phyloP scores from a whole-genome alignment of 495 filamentous ascomycete genomes.

The Hypoxylon perforatum region DNA sequence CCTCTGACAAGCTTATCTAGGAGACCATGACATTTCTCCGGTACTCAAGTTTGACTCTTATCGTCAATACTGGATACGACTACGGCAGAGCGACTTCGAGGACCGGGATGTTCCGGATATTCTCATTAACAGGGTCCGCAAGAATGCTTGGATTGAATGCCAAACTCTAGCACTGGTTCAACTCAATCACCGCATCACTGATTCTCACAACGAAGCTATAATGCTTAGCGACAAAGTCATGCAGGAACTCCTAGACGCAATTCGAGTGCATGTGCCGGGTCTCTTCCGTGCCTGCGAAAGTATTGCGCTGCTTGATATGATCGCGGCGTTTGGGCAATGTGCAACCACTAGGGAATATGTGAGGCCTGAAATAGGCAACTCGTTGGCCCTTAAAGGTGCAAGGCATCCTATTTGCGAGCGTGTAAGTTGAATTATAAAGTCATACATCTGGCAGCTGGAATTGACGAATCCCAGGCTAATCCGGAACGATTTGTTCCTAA shows the following conservation, averaged over 20 bases:
- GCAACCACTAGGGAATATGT: slow-evolving; percentile 83
- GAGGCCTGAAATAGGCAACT: slow-evolving; percentile 78
- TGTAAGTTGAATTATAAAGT: slow-evolving; percentile 54
- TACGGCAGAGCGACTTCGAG: slow-evolving; percentile 72
- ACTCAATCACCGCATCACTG: slow-evolving; percentile 75
- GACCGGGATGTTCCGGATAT: slow-evolving; percentile 70
- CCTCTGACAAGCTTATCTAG: slow-evolving; percentile 45
- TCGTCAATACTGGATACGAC: slow-evolving; percentile 83
- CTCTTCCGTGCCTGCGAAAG: slow-evolving; percentile 85
- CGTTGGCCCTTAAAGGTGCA: slow-evolving; percentile 80
- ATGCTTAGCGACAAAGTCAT: slow-evolving; percentile 79
- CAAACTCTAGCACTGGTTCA: slow-evolving; percentile 87
- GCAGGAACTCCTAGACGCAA: slow-evolving; percentile 72
- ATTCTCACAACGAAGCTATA: slow-evolving; percentile 84
- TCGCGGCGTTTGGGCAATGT: slow-evolving; percentile 82
- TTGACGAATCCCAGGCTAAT: slow-evolving; percentile 39
- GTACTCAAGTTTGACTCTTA: slow-evolving; percentile 80
- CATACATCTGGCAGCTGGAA: neutral
- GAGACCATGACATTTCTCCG: slow-evolving; percentile 66
- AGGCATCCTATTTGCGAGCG: slow-evolving; percentile 88
- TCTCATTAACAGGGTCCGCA: slow-evolving; percentile 80
- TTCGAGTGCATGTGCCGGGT: slow-evolving; percentile 72
- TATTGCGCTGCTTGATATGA: slow-evolving; percentile 92
- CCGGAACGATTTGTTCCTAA: slow-evolving; percentile 79
- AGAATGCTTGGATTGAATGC: slow-evolving; percentile 80